Evolutionary conservation across 257 asterid species (phyloP).

Genomic region (Przewalskia tangutica): DNA sequence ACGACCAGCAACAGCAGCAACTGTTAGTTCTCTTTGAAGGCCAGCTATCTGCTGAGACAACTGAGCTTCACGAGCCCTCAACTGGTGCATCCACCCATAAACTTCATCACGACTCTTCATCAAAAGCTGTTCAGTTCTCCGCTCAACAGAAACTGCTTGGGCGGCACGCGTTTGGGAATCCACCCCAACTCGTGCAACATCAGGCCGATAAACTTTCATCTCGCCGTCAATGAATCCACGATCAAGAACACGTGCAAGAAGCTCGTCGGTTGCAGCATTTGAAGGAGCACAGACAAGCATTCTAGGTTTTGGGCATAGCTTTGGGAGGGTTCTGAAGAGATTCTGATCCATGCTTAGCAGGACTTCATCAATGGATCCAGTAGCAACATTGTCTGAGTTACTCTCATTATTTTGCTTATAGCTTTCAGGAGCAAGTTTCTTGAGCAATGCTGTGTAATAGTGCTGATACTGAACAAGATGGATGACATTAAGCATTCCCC

Average conservation of each 20-base stretch:
- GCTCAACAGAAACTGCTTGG: constrained; percentile 96
- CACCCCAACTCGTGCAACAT: constrained; percentile 96
- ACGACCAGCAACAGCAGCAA: constrained; percentile 69
- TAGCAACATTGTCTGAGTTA: constrained; percentile 52
- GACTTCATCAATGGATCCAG: constrained; percentile 97
- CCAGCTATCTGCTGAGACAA: constrained; percentile 75
- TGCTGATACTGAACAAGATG: constrained; percentile 99
- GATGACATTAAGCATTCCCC: constrained; percentile 99
- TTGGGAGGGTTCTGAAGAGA: constrained; percentile 92
- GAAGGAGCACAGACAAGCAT: constrained; percentile 99
- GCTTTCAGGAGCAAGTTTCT: constrained; percentile 98
- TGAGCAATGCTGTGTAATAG: constrained; percentile 87
- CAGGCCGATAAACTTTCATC: constrained; percentile 96
- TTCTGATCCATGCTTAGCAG: constrained; percentile 98
- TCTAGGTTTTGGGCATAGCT: constrained; percentile 96
- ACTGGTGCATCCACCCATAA: constrained; percentile 78
- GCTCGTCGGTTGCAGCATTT: constrained; percentile 97
- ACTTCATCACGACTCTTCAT: constrained; percentile 76
- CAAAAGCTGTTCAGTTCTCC: constrained; percentile 89
- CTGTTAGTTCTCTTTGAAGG: constrained; percentile 82
- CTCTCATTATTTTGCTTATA: constrained; percentile 77
- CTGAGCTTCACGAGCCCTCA: constrained; percentile 66
- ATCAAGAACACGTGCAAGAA: constrained; percentile 93
- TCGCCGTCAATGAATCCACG: constrained; percentile 99
- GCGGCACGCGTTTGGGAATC: constrained; percentile 98